Evolutionary conservation across 495 filamentous ascomycete species (phyloP).

Genomic region (Ramalina intermedia): DNA sequence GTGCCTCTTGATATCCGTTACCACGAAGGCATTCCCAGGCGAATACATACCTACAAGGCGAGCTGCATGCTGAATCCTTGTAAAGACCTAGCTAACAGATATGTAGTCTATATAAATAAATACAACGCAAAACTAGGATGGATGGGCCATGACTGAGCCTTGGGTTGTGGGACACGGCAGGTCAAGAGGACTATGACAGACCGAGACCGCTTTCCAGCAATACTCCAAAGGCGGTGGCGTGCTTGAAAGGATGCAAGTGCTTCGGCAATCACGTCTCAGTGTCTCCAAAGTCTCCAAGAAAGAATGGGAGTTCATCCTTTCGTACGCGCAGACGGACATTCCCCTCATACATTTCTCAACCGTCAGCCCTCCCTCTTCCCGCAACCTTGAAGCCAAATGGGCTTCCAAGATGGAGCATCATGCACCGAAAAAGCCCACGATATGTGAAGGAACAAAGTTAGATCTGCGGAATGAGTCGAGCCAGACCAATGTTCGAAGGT

Average conservation of each 20-base stretch:
- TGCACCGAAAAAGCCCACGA: too few species aligned
- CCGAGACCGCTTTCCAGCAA: conserved; percentile 74
- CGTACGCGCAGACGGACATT: too few species aligned
- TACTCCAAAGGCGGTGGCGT: conserved; percentile 40
- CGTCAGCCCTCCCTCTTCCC: too few species aligned
- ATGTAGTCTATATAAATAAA: too few species aligned
- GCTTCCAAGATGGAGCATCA: too few species aligned
- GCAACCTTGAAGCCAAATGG: too few species aligned
- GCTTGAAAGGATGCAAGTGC: conserved; percentile 69
- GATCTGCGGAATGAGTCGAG: too few species aligned
- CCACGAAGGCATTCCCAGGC: conserved; percentile 96
- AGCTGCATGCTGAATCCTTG: conserved; percentile 20
- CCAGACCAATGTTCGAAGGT: too few species aligned
- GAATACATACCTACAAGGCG: conserved; percentile 99
- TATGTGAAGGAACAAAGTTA: too few species aligned
- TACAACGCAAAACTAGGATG: conserved; percentile 43
- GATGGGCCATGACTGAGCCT: conserved; percentile 43
- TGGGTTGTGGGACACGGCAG: conserved; percentile 96
- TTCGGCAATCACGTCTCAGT: conserved; percentile 68
- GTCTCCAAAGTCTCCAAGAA: conserved; percentile 57
- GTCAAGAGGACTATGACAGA: conserved; percentile 97
- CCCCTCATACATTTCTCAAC: too few species aligned
- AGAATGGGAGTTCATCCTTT: conserved; percentile 71
- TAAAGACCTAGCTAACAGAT: too few species aligned
- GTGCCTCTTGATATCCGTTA: conserved; percentile 97